A percentile compares a stretch with the other conserved stretches of the same genome.
Evolutionary conservation across 2,329 filamentous ascomycete genomes (phyloP).

Genomic region (Tolypocladium guangdongense): DNA sequence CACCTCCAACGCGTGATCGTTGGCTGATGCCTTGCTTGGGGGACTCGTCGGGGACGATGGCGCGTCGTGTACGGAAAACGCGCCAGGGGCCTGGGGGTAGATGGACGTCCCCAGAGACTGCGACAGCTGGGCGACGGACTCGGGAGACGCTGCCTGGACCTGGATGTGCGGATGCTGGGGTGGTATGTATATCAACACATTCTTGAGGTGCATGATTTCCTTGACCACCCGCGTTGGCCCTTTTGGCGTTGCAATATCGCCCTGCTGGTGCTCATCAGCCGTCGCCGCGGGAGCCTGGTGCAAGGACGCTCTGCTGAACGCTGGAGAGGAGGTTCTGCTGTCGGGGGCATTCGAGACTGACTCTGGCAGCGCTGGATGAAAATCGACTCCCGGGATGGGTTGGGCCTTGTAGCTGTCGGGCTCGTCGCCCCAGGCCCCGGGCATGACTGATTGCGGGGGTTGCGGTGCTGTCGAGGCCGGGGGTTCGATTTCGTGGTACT

Average conservation of each 20-base stretch:
- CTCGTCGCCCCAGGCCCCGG: constrained; percentile 40
- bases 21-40: neutral
- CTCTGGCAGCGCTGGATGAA: neutral
- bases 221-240: constrained; percentile 44
- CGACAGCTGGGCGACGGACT: constrained; percentile 16
- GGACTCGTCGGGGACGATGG: neutral
- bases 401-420: neutral
- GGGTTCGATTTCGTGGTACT: neutral
- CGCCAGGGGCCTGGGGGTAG: constrained; percentile 46
- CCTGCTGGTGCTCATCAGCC: constrained; percentile 14
- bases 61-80: constrained; percentile 38
- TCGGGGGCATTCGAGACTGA: constrained; percentile 7
- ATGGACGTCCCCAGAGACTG: constrained; percentile 25
- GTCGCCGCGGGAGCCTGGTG: neutral
- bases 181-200: constrained; percentile 44
- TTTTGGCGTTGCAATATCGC: constrained; percentile 37
- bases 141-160: constrained; percentile 17
- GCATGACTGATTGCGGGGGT: constrained; percentile 25
- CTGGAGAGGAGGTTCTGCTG: constrained; percentile 16
- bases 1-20: constrained; percentile 32
- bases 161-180: constrained; percentile 35
- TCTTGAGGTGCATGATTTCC: constrained; percentile 38
- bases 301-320: constrained; percentile 13
- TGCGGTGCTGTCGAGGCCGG: neutral
- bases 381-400: neutral